Conservation (phyloP, 768 basidiomycete genomes). For the Tubosaeta sp. region DNA sequence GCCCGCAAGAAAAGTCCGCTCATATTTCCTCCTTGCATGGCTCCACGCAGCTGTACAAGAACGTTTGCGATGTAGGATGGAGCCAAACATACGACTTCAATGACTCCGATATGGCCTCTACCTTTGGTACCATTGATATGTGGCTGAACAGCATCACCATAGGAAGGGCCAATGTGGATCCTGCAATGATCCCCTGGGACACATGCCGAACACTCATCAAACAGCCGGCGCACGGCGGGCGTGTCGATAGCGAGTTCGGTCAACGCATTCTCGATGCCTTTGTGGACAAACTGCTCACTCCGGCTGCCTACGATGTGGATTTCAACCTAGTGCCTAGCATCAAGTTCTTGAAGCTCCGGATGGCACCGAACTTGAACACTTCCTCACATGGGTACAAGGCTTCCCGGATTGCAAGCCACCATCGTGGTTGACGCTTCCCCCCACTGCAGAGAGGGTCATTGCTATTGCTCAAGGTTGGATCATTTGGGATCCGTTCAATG, state of each 20-base stretch:
- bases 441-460: constrained; percentile 88
- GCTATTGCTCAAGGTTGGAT: constrained; percentile 81
- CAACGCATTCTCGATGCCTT: constrained; percentile 91
- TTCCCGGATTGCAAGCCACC: constrained; percentile 93
- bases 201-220: constrained; percentile 92
- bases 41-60: constrained; percentile 99
- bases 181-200: constrained; percentile 89
- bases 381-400: constrained; percentile 82
- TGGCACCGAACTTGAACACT: constrained; percentile 89
- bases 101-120: constrained; percentile 94
- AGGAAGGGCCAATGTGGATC: constrained; percentile 89
- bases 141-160: constrained; percentile 82
- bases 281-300: constrained; percentile 85
- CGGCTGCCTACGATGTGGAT: constrained; percentile 87
- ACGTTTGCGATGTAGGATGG: constrained; percentile 94
- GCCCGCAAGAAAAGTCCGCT: constrained; percentile 85
- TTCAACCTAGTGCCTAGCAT: constrained; percentile 79
- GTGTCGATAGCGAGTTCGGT: constrained; percentile 93
- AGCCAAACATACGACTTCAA: constrained; percentile 98
- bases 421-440: constrained; percentile 90
- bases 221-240: constrained; percentile 92
- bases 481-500: background rate
- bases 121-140: constrained; percentile 85
- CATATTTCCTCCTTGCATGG: constrained; percentile 97
- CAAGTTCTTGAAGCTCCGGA: constrained; percentile 74